Evolutionary conservation across 768 basidiomycete genomes (phyloP), one percentile per base, ranked within the genome.

Genomic region (Mycena metata): DNA sequence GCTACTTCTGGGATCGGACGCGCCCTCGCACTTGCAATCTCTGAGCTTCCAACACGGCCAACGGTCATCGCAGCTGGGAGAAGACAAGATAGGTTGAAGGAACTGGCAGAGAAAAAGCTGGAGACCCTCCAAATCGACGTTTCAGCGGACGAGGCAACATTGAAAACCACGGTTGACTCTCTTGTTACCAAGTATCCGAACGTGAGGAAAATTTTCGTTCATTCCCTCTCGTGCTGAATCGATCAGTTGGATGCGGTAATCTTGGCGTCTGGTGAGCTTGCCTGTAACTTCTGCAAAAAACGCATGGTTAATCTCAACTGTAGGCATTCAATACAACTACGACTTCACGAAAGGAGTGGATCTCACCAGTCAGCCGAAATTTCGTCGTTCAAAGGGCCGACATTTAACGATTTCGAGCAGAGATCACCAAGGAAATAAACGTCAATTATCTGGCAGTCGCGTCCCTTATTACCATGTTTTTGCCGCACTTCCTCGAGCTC

Each of bases 1-100:
- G 88, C 87, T 3, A 89, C 89, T 5, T 78, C 86, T 35, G 88
- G 89, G 35, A 86, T 89, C 36, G 89, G 89, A 19, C 84, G 87
- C 3, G 83, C 84, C 36, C 83, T 90, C 8, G 88, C 88, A 8
- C 79, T 86, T 10, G 80, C 82, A 23, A 79, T 89, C 47, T 80
- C 85, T 35, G 76, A 75, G 33, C 79, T 89, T 2, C 85, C 86
- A 0, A 83, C 77, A 45, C 71, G 77, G 36, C 82, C 83, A 5
- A 59, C 49, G n/a, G 57, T 65, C 11, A 79, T 84, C 50, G 80
- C 77, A 46, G 74, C 77, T 19, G 83, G 82, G 17, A 75, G 67
- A 46, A 42, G 60, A 23, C 78, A 84, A 67, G 84, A 86, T n/a
- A 78, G 89, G 45, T 82, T 90, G 19, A 82, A 85, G 19, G 85